Evolutionary conservation across 1,139 yeast genomes (phyloP).

Genomic region (Candida freyschussii): DNA sequence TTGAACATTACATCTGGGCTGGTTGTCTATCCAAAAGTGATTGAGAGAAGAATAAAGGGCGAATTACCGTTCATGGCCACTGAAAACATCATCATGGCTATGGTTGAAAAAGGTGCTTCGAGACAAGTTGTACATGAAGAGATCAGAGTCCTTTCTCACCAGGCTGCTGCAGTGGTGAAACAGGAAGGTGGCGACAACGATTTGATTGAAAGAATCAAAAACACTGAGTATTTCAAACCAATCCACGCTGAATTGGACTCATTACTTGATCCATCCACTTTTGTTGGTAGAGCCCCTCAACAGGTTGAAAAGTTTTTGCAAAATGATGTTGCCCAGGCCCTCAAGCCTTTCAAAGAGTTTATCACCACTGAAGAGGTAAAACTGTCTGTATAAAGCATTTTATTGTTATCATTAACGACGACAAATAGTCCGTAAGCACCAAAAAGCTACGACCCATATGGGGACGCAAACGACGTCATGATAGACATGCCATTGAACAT

Average conservation of each 20-base stretch:
- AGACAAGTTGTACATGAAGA: slow-evolving; percentile 99
- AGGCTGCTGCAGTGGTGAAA: slow-evolving; percentile 95
- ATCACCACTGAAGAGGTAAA: slow-evolving; percentile 64
- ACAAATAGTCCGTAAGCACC: no score
- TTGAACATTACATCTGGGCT: slow-evolving; percentile 90
- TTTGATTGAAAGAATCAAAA: slow-evolving; percentile 81
- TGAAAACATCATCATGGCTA: slow-evolving; percentile 98
- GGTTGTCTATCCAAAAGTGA: slow-evolving; percentile 97
- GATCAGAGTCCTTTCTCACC: slow-evolving; percentile 93
- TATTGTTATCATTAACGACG: no score
- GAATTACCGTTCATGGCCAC: slow-evolving; percentile 99
- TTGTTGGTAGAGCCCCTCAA: slow-evolving; percentile 98
- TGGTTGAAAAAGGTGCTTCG: slow-evolving; percentile 96
- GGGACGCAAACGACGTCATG: no score
- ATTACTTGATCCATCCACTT: slow-evolving; percentile 86
- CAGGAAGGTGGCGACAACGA: slow-evolving; percentile 99
- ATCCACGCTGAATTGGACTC: slow-evolving; percentile 78
- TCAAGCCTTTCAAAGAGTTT: slow-evolving; percentile 58
- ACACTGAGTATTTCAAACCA: slow-evolving; percentile 81
- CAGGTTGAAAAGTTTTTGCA: slow-evolving; percentile 92
- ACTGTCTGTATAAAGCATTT: slow-evolving; percentile 41
- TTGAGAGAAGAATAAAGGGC: slow-evolving; percentile 89
- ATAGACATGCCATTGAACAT: no score
- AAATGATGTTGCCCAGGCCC: slow-evolving; percentile 78
- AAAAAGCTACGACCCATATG: no score